A percentile compares a stretch with the other conserved stretches of the same genome.
phyloP scores from a whole-genome alignment of 345 rosid genomes.

The Aquilaria yunnanensis region DNA sequence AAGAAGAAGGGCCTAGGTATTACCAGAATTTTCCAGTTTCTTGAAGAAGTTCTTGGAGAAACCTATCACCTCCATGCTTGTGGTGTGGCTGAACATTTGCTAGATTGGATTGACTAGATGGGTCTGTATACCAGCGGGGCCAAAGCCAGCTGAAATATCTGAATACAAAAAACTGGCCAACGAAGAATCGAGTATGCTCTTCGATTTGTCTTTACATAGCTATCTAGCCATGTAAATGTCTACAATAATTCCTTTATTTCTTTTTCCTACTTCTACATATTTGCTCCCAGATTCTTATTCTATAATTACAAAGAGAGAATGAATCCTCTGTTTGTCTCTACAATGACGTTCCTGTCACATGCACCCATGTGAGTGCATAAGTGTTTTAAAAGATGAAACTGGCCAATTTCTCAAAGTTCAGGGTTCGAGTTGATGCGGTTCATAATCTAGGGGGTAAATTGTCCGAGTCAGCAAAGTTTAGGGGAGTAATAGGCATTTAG shows the following conservation, averaged over 20 bases:
- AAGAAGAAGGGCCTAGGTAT: constrained; percentile 30
- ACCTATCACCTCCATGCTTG: constrained; percentile 82
- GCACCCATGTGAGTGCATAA: too few relatives aligned
- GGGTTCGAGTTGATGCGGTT: too few relatives aligned
- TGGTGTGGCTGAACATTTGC: constrained; percentile 52
- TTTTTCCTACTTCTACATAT: constrained; percentile 13
- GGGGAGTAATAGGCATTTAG: too few relatives aligned
- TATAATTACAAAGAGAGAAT: constrained; percentile 13
- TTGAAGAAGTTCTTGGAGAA: constrained; percentile 57
- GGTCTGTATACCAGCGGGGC: constrained; percentile 32
- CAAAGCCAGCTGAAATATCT: constrained; percentile 37
- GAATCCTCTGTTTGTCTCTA: too few relatives aligned
- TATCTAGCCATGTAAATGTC: constrained; percentile 49
- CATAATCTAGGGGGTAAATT: too few relatives aligned
- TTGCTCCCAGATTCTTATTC: constrained; percentile 22
- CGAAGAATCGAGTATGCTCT: constrained; percentile 24
- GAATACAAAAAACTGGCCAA: constrained; percentile 53
- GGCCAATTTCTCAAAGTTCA: too few relatives aligned
- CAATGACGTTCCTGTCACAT: too few relatives aligned
- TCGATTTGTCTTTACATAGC: constrained; percentile 33
- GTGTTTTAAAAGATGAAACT: too few relatives aligned
- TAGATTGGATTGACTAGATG: constrained; percentile 59
- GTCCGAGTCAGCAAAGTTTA: too few relatives aligned
- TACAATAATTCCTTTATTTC: not conserved
- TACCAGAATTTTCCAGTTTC: constrained; percentile 24